Evolutionary conservation across 345 rosid species (phyloP).

Genomic region (Cardiospermum halicacabum): DNA sequence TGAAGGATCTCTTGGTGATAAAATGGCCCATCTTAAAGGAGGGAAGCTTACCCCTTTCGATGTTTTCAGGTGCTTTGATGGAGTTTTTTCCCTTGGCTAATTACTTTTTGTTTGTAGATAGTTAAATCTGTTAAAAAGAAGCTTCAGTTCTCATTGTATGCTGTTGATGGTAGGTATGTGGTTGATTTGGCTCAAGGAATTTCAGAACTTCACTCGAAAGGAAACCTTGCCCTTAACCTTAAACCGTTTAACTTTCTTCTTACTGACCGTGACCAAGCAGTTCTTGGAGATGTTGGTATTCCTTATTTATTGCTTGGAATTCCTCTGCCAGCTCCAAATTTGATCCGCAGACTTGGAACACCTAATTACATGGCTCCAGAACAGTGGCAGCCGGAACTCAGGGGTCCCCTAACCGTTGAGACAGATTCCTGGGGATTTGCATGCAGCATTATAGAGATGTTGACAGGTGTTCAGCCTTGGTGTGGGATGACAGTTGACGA

Average conservation of each 20-base stretch:
- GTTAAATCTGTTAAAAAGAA: not conserved
- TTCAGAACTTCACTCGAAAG: conserved; percentile 60
- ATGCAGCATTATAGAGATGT: conserved; percentile 90
- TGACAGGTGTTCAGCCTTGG: conserved; percentile 86
- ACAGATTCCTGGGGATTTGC: conserved; percentile 96
- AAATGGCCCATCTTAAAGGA: conserved; percentile 71
- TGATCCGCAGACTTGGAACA: conserved; percentile 68
- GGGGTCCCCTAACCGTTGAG: conserved; percentile 85
- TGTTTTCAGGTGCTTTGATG: conserved; percentile 57
- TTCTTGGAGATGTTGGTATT: conserved; percentile 79
- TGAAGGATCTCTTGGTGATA: conserved; percentile 86
- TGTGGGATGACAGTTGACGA: conserved; percentile 59
- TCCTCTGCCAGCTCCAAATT: conserved; percentile 59
- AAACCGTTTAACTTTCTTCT: conserved; percentile 80
- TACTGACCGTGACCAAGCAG: conserved; percentile 54
- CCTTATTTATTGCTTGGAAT: conserved; percentile 70
- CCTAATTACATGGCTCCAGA: conserved; percentile 99
- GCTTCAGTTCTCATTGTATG: conserved; percentile 8
- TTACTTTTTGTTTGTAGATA: not conserved
- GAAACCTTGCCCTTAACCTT: conserved; percentile 66
- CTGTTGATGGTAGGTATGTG: conserved; percentile 55
- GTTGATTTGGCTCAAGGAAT: conserved; percentile 66
- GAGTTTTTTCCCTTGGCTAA: not conserved
- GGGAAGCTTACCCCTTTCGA: conserved; percentile 66
- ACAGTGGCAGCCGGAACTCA: conserved; percentile 86